phyloP scores from a whole-genome alignment of 2,329 filamentous ascomycete genomes.

The Xylariaceae sp. region DNA sequence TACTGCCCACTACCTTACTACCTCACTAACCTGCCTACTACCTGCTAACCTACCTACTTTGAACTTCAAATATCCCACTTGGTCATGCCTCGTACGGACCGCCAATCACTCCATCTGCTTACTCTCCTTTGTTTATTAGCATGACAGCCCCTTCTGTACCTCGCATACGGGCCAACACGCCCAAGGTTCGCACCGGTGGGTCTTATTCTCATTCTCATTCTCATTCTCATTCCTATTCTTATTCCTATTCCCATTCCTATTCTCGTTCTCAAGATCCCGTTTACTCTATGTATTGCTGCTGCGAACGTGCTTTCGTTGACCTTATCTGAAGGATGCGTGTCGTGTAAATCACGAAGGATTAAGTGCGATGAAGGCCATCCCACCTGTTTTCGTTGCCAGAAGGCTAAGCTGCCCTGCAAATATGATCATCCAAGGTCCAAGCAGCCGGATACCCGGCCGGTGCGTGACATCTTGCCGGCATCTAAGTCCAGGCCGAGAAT shows the following conservation, averaged over 20 bases:
- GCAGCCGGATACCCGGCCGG: not conserved
- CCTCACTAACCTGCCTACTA: too few relatives aligned
- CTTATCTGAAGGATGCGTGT: constrained; percentile 13
- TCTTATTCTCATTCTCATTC: too few relatives aligned
- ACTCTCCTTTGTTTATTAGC: not conserved
- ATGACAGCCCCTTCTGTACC: constrained; percentile 25
- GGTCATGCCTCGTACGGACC: not conserved
- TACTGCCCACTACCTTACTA: too few relatives aligned
- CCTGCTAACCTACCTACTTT: too few relatives aligned
- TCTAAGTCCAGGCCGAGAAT: not conserved
- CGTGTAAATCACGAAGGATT: constrained; percentile 23
- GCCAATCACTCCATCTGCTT: not conserved
- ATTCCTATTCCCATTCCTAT: too few relatives aligned
- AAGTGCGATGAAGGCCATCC: constrained; percentile 26
- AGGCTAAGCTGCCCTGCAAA: constrained; percentile 13
- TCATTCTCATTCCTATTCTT: too few relatives aligned
- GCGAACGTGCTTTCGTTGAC: constrained; percentile 3
- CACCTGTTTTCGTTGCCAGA: constrained; percentile 17
- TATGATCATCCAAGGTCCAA: constrained; percentile 7
- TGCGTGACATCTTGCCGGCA: constrained; percentile 1
- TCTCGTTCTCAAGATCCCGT: not conserved
- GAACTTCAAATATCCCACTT: not conserved
- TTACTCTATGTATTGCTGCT: not conserved
- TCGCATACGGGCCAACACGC: constrained; percentile 18
- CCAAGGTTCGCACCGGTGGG: constrained; percentile 26